These are phyloP conservation scores for Mycena crocata DNA, from an alignment of 768 basidiomycete species.

Conservation along the genomic window DNA sequence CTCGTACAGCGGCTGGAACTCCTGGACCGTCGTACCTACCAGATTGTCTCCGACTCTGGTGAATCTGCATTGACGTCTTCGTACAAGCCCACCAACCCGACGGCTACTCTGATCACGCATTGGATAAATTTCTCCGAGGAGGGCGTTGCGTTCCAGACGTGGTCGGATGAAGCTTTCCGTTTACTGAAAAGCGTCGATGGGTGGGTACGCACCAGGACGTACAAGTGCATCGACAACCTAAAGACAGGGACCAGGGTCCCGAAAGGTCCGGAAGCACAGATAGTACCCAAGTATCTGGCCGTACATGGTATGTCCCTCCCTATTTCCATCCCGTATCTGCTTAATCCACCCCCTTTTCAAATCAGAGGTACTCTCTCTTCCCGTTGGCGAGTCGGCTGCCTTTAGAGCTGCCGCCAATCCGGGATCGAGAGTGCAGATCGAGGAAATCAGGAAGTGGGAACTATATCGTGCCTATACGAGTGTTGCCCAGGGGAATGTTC, in stretches of 20 bases:
- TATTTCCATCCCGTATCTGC: neutral
- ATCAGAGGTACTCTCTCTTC: constrained; percentile 36
- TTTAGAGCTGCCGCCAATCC: constrained; percentile 29
- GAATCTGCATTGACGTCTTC: constrained; percentile 45
- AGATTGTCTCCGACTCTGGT: constrained; percentile 49
- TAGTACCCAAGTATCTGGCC: constrained; percentile 50
- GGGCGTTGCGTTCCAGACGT: constrained; percentile 35
- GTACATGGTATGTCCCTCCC: constrained; percentile 51
- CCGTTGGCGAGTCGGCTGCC: constrained; percentile 27
- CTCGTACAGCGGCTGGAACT: constrained; percentile 55
- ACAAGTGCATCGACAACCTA: constrained; percentile 54
- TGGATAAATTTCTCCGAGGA: constrained; percentile 37
- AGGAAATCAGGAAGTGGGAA: constrained; percentile 52
- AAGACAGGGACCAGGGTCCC: constrained; percentile 47
- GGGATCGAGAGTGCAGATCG: constrained; percentile 31
- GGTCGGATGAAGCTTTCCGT: constrained; percentile 38
- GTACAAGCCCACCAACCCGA: constrained; percentile 45
- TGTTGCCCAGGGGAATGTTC: constrained; percentile 54
- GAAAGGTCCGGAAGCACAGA: constrained; percentile 44
- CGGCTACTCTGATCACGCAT: constrained; percentile 46
- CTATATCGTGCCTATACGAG: constrained; percentile 62
- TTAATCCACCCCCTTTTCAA: constrained; percentile 8
- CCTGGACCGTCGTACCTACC: constrained; percentile 57
- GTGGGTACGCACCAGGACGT: constrained; percentile 54
- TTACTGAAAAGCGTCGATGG: constrained; percentile 40